Percentiles rank a stretch among this genome's conserved stretches.
These are phyloP conservation scores for Vanrija pseudolonga DNA, from an alignment of 1,284 basidiomycete species.

Conservation along the genomic window DNA sequence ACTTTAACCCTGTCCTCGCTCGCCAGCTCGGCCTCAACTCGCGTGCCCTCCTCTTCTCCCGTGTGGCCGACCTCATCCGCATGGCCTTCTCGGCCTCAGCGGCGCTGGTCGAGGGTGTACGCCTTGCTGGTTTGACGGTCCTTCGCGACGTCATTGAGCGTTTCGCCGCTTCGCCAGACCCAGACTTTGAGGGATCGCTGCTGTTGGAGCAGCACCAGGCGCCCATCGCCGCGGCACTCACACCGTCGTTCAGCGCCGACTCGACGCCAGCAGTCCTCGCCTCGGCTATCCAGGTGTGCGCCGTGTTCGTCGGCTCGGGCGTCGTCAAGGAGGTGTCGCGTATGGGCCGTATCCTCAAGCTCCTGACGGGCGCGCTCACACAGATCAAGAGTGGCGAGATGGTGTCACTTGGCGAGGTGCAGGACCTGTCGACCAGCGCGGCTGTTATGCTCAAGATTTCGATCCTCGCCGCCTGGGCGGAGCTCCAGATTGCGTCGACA, in stretches of 20 bases:
- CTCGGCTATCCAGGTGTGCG: constrained; percentile 87
- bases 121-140: constrained; percentile 86
- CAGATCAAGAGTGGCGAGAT: constrained; percentile 84
- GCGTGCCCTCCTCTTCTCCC: constrained; percentile 42
- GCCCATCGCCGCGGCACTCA: constrained; percentile 95
- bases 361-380: constrained; percentile 82
- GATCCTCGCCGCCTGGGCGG: constrained; percentile 91
- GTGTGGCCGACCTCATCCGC: constrained; percentile 73
- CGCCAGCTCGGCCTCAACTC: constrained; percentile 36
- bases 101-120: constrained; percentile 90
- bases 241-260: constrained; percentile 91
- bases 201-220: constrained; percentile 98
- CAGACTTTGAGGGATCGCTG: constrained; percentile 84
- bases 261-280: constrained; percentile 94
- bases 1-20: constrained; percentile 71
- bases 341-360: constrained; percentile 92
- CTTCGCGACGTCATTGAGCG: constrained; percentile 90
- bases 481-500: constrained; percentile 75
- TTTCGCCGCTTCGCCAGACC: constrained; percentile 82
- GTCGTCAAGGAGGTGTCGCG: constrained; percentile 81
- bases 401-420: constrained; percentile 79
- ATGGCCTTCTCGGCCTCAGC: constrained; percentile 98
- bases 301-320: constrained; percentile 93
- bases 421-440: constrained; percentile 85
- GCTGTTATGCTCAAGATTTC: constrained; percentile 93